phyloP scores from a whole-genome alignment of 106 monocot genomes.

The Narthecium ossifragum region DNA sequence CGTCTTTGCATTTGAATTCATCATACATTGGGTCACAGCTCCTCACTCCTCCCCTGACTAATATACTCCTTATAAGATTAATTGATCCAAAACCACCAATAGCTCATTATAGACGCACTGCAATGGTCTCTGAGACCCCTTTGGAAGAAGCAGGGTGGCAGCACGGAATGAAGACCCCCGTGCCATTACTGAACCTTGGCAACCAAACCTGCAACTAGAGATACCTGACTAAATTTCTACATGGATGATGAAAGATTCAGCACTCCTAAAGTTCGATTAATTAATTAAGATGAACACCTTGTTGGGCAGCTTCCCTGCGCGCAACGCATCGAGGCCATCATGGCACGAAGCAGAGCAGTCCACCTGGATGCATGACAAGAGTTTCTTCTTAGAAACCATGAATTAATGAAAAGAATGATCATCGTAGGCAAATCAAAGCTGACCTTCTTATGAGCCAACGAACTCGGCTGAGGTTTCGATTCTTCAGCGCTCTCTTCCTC shows the following conservation, averaged over 20 bases:
- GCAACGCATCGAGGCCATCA: background rate
- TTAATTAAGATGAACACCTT: too few relatives aligned
- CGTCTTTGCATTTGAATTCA: too few relatives aligned
- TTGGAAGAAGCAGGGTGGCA: background rate
- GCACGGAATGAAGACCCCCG: background rate
- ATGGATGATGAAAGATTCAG: background rate
- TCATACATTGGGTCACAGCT: too few relatives aligned
- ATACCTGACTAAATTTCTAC: background rate
- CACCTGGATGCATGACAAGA: background rate
- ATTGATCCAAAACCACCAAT: too few relatives aligned
- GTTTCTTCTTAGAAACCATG: background rate
- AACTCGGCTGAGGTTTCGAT: background rate
- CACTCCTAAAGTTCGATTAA: background rate
- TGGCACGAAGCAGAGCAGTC: background rate
- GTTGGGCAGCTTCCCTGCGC: background rate
- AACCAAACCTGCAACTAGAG: background rate
- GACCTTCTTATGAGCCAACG: background rate
- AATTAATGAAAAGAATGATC: background rate
- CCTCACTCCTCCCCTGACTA: too few relatives aligned
- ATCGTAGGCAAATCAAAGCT: background rate
- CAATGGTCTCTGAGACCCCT: too few relatives aligned
- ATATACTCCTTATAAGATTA: too few relatives aligned
- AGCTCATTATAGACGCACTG: too few relatives aligned
- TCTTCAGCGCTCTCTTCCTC: background rate
- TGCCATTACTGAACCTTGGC: background rate